Evolutionary conservation across 108 stramenopile genomes (phyloP).

Genomic region (Chaetoceros muelleri): DNA sequence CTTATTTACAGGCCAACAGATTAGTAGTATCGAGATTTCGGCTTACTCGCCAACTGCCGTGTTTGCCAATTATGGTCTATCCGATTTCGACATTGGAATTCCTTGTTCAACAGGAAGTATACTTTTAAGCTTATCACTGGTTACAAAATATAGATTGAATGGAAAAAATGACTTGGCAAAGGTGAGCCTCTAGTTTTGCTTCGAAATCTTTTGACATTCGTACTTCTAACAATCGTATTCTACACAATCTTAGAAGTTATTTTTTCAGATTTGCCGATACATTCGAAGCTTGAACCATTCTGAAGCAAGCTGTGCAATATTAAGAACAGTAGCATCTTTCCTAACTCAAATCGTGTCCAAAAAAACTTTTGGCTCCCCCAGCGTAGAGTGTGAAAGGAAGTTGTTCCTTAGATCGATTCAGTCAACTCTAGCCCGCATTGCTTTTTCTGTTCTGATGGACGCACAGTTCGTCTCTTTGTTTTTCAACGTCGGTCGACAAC

Average conservation of each 20-base stretch:
- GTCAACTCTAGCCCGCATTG: background rate
- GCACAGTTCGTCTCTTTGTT: slow-evolving; percentile 22
- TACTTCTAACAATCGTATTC: background rate
- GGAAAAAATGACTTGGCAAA: background rate
- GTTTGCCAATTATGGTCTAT: background rate
- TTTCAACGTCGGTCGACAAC: slow-evolving; percentile 28
- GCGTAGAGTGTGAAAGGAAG: background rate
- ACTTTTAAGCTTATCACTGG: background rate
- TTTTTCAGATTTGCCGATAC: background rate
- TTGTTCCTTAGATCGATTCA: background rate
- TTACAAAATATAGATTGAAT: background rate
- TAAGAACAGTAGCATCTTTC: background rate
- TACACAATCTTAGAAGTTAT: background rate
- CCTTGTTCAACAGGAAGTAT: background rate
- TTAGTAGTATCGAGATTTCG: no score
- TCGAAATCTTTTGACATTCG: background rate
- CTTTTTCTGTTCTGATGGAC: background rate
- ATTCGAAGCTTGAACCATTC: background rate
- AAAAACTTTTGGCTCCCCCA: background rate
- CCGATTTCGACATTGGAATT: background rate
- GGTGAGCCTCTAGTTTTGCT: no score
- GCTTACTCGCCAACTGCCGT: no score
- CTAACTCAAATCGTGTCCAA: background rate
- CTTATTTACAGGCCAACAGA: background rate
- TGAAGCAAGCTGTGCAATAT: background rate